These are phyloP conservation scores for Lactarius quietus DNA, from an alignment of 768 basidiomycete species.

Conservation along the genomic window DNA sequence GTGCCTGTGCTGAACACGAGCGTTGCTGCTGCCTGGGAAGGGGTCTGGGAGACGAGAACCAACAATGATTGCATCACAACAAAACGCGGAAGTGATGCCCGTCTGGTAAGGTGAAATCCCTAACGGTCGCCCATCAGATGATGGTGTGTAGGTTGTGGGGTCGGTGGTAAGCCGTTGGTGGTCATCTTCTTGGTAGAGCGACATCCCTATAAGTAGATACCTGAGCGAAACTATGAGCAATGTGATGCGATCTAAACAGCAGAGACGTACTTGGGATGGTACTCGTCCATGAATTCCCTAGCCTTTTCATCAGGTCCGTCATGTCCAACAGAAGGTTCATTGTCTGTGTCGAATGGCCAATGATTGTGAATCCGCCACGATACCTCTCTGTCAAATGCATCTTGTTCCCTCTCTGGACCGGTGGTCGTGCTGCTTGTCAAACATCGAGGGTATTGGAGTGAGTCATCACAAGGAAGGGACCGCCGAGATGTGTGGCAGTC, in stretches of 20 bases:
- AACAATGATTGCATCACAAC: constrained; percentile 22
- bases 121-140: constrained; percentile 21
- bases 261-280: constrained; percentile 45
- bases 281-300: constrained; percentile 66
- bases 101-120: constrained; percentile 19
- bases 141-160: constrained; percentile 21
- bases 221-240: constrained; percentile 33
- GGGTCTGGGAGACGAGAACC: constrained; percentile 20
- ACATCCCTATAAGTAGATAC: constrained; percentile 40
- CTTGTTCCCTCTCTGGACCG: constrained; percentile 25
- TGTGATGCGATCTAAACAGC: background rate
- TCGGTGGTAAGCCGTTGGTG: constrained; percentile 23
- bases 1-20: too few species aligned
- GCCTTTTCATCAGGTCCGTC: constrained; percentile 66
- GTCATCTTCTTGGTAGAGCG: constrained; percentile 25
- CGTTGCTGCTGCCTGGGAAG: constrained; percentile 22
- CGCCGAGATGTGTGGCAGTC: constrained; percentile 53
- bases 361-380: constrained; percentile 47
- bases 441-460: constrained; percentile 20
- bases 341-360: constrained; percentile 70
- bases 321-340: constrained; percentile 50
- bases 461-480: constrained; percentile 15
- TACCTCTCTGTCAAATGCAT: constrained; percentile 39
- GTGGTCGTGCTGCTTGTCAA: constrained; percentile 29
- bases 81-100: constrained; percentile 20